A percentile compares a stretch with the other conserved stretches of the same genome.
Conservation (phyloP, 805 yeast species). For the Pichia cabralensis region DNA sequence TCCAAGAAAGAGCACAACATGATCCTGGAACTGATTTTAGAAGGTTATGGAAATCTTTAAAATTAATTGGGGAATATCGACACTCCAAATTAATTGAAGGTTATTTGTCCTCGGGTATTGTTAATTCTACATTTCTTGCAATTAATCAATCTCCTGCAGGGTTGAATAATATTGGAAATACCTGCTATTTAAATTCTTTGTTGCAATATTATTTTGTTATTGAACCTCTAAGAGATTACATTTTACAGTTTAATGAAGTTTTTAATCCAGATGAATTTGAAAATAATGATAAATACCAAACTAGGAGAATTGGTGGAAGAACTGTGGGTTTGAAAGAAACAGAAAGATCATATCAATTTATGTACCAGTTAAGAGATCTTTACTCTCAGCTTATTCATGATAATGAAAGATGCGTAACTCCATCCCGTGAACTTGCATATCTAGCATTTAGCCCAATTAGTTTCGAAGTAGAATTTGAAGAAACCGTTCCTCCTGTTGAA, state of each 20-base stretch:
- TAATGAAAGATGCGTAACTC: conserved; percentile 56
- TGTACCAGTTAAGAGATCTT: conserved; percentile 58
- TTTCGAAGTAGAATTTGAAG: conserved; percentile 36
- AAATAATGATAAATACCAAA: conserved; percentile 24
- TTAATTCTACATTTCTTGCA: conserved; percentile 51
- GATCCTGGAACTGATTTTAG: conserved; percentile 40
- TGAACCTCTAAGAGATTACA: conserved; percentile 63
- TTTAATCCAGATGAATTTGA: conserved; percentile 19
- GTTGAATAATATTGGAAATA: conserved; percentile 87
- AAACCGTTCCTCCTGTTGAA: conserved; percentile 1
- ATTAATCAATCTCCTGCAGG: conserved; percentile 82
- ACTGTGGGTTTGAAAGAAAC: conserved; percentile 70
- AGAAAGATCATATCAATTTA: conserved; percentile 72
- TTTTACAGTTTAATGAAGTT: conserved; percentile 43
- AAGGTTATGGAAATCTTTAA: conserved; percentile 46
- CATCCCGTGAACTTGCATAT: conserved; percentile 77
- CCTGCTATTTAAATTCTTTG: conserved; percentile 87
- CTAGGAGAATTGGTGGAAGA: conserved; percentile 82
- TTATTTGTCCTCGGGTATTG: conserved; percentile 50
- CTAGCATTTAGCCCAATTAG: conserved; percentile 73
- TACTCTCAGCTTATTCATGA: conserved; percentile 64
- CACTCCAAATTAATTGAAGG: conserved; percentile 46
- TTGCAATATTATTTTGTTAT: conserved; percentile 85
- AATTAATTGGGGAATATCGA: conserved; percentile 42
- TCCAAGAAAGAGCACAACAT: conserved; percentile 34